phyloP scores from a whole-genome alignment of 169 alveolate species.

The Eimeria acervulina region DNA sequence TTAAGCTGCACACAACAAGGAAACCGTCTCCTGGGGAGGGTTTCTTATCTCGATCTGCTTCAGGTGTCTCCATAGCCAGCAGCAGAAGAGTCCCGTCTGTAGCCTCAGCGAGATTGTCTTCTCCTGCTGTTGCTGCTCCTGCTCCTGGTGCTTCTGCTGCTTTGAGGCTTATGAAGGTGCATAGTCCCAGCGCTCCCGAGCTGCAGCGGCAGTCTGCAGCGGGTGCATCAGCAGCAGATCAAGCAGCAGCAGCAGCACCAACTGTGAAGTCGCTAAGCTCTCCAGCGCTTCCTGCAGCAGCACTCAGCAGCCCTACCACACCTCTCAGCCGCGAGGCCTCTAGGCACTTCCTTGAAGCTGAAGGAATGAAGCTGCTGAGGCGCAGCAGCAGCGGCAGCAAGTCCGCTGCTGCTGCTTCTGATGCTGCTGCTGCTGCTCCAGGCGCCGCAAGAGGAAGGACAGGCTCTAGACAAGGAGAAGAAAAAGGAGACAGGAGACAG shows the following conservation, averaged over 20 bases:
- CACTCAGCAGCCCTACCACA: neutral
- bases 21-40: neutral
- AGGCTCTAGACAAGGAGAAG: neutral
- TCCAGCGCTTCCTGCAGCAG: slow-evolving; percentile 8
- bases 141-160: neutral
- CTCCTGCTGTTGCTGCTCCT: neutral
- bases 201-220: neutral
- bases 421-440: too few relatives aligned
- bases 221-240: slow-evolving; percentile 9
- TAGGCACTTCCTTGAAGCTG: neutral
- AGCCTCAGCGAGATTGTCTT: neutral
- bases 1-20: neutral
- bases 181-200: slow-evolving; percentile 55
- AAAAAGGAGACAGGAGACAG: neutral
- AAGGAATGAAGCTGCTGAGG: slow-evolving; percentile 56
- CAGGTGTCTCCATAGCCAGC: slow-evolving; percentile 56
- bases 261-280: slow-evolving; percentile 28
- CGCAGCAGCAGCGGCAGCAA: slow-evolving; percentile 37
- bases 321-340: neutral
- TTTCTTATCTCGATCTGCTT: neutral
- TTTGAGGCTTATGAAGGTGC: neutral
- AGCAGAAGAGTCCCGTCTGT: slow-evolving; percentile 66
- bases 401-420: neutral
- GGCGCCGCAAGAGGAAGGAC: neutral
- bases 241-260: neutral